Evolutionary conservation across 257 asterid species (phyloP), one percentile per base, ranked within the genome.

Genomic region (Solanum microdontum): DNA sequence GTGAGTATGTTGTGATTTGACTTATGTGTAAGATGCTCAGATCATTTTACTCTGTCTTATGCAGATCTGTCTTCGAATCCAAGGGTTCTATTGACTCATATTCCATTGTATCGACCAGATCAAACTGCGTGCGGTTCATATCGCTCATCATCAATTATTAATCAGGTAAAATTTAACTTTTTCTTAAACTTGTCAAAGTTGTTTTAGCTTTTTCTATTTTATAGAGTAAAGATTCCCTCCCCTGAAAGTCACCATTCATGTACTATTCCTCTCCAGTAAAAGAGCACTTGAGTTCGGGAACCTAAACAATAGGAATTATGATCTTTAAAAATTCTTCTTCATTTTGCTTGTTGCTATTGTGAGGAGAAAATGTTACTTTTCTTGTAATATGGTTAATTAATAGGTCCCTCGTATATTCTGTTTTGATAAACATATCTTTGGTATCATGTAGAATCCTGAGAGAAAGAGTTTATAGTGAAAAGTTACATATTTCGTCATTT

Each of bases 11-110:
- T 48, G 39, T 82, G 30, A 82, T 48, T 48, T 48, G 69, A 23
- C 43, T 82, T 17, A 1, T 19, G 11, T 48, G 69, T 48, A 30
- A 82, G 43, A 70, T 40, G 83, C n/a, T 77, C 68, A 37, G 90
- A 74, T 85, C 85, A 84, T 87, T 51, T 88, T 85, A 66, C 21
- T 66, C 32, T 87, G 84, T 87, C 45, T 89, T 83, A 24, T 88
- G 72, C 92, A 95, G 98, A 88, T 90, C 85, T 30, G 73, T 82
- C 88, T 89, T 87, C 93, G 77, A 86, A 87, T 39, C 94, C 96
- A 70, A 93, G 96, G 92, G 95, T 97, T 80, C 89, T 97, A 85
- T 91, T 95, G 94, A 96, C 96, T 91, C 99, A 97, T 90, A 96
- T 97, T 83, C 99, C 99, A 64, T 87, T 97, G 87, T 92, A 93